Evolutionary conservation across 148 eudicot genomes (phyloP), one percentile per base, ranked within the genome.

Genomic region (Drosera capensis): DNA sequence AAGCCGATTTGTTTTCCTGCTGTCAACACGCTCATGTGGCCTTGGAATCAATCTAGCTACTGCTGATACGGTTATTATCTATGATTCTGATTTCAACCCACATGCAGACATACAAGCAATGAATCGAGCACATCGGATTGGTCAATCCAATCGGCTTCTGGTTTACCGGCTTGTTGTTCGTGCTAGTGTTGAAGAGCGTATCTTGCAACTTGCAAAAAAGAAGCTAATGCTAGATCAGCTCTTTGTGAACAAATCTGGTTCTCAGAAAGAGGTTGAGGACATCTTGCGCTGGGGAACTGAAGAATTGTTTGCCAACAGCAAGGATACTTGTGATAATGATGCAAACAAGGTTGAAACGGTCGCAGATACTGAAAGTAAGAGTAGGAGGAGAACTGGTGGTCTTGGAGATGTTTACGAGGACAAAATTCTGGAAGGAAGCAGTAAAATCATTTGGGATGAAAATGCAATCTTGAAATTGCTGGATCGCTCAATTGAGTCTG

Each of bases 61-160:
- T 35, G 99, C 99, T 59, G 99, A 92, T 60, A 92, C 99, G 19
- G 99, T 92, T 30, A 77, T 92, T 54, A 85, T 92, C 23, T 92
- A 85, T 59, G 99, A 92, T 58, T 92, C 99, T 23, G 99, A 92
- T 64, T 92, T 85, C 59, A 92, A 92, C 52, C 99, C 99, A 14
- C 99, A 92, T 69, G 99, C 95, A 12, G 99, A 92, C 61, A 85
- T 92, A 47, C 99, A 92, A 65, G 99, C 99, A 43, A 92, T 92
- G 99, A 92, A 92, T 49, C 86, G 99, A 54, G 99, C 99, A 4
- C 99, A 92, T 67, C 80, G 99, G 49, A 92, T 92, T 23, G 99
- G 99, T 23, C 99, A 92, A 55, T 76, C 95, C 12, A 92, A 92
- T 0, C 68, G 86, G 54, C 94, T 92, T 55, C 65, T 92, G 61